Conservation (phyloP, 208 protist species). For the Wallacemonas collosoma region DNA sequence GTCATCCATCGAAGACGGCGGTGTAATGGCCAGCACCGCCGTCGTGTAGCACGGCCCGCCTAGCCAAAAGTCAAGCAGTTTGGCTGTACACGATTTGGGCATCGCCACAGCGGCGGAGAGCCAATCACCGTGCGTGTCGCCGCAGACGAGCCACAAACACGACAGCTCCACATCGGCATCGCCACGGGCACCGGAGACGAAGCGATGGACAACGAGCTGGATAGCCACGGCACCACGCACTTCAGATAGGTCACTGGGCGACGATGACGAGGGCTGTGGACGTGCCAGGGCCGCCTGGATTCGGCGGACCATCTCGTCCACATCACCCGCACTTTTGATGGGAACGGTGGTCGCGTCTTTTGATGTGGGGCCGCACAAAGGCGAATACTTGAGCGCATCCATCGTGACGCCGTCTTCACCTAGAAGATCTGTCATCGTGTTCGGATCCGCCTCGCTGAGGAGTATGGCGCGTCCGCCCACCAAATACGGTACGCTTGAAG, state of each 20-base stretch:
- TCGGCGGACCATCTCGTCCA: conserved; percentile 26
- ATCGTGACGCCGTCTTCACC: not conserved
- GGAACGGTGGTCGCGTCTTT: conserved; percentile 25
- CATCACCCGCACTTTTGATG: conserved; percentile 29
- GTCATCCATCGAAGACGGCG: conserved; percentile 7
- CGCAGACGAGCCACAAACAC: conserved; percentile 44
- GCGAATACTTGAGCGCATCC: conserved; percentile 38
- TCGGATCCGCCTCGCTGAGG: conserved; percentile 16
- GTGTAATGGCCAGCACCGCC: conserved; percentile 26
- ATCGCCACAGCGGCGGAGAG: conserved; percentile 5
- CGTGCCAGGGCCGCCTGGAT: conserved; percentile 7
- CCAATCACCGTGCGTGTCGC: conserved; percentile 17
- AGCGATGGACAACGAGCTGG: conserved; percentile 44
- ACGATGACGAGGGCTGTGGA: not conserved
- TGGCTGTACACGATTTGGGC: conserved; percentile 14
- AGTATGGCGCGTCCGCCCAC: conserved; percentile 31
- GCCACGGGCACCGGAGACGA: conserved; percentile 11
- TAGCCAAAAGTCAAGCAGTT: conserved; percentile 32
- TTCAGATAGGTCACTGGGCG: conserved; percentile 4
- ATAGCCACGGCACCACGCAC: conserved; percentile 31
- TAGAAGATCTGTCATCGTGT: conserved; percentile 34
- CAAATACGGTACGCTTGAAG: conserved; percentile 22
- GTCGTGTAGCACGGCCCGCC: conserved; percentile 49
- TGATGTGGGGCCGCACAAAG: conserved; percentile 36
- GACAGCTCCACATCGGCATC: conserved; percentile 33